A percentile compares a stretch with the other conserved stretches of the same genome.
Evolutionary conservation across 495 filamentous ascomycete genomes (phyloP).

Genomic region (Wilcoxina mikolae): DNA sequence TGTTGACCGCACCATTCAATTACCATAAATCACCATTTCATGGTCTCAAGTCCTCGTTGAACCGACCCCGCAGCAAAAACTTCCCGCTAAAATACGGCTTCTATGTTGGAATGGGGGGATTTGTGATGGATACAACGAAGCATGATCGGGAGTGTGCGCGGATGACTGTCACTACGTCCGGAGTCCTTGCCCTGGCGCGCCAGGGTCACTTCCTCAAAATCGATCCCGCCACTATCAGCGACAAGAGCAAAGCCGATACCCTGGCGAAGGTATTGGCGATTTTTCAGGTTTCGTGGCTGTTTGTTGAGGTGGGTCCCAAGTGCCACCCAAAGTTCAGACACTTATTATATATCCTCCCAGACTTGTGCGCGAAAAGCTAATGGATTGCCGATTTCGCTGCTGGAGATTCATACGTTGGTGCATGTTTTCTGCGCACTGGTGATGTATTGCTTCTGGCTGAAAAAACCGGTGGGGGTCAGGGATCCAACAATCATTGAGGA

Average conservation of each 20-base stretch:
- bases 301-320: background rate
- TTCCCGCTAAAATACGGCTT: slow-evolving; percentile 1
- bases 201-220: background rate
- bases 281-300: background rate
- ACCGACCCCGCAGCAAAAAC: background rate
- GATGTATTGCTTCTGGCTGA: slow-evolving; percentile 17
- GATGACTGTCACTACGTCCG: background rate
- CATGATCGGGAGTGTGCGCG: background rate
- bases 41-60: background rate
- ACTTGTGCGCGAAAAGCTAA: background rate
- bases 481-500: background rate
- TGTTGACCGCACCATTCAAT: background rate
- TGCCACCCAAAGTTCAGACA: background rate
- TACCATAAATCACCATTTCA: background rate
- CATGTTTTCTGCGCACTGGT: slow-evolving; percentile 18
- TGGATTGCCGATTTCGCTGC: slow-evolving; percentile 14
- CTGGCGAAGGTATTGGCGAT: background rate
- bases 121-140: background rate
- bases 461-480: slow-evolving; percentile 7
- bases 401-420: slow-evolving; percentile 18
- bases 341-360: slow-evolving; percentile 7
- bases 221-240: background rate
- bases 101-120: background rate
- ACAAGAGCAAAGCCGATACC: slow-evolving; percentile 7
- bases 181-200: background rate